Evolutionary conservation across 805 yeast species (phyloP).

Genomic region (Schwanniomyces pseudopolymorphus): DNA sequence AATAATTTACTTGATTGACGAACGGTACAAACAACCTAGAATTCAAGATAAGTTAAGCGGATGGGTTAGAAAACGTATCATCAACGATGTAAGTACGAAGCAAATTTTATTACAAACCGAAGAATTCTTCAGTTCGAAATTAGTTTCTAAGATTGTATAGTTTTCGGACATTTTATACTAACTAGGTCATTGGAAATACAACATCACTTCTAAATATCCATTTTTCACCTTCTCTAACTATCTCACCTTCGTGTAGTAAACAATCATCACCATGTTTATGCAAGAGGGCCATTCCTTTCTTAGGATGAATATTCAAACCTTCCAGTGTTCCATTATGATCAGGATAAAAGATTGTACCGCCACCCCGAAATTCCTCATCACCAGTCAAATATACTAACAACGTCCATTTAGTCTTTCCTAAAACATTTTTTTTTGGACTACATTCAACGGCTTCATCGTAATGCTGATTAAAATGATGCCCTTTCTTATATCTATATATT

Average conservation of each 20-base stretch:
- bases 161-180: neutral
- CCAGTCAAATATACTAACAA: slow-evolving; percentile 57
- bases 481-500: slow-evolving; percentile 52
- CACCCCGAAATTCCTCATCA: slow-evolving; percentile 55
- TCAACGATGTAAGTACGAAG: slow-evolving; percentile 4
- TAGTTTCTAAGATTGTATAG: slow-evolving; percentile 7
- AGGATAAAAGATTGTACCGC: slow-evolving; percentile 56
- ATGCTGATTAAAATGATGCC: slow-evolving; percentile 61
- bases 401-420: slow-evolving; percentile 58
- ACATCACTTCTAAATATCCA: slow-evolving; percentile 67
- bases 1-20: slow-evolving; percentile 67
- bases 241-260: slow-evolving; percentile 56
- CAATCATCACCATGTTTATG: slow-evolving; percentile 71
- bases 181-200: slow-evolving; percentile 18
- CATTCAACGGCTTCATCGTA: slow-evolving; percentile 56
- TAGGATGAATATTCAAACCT: slow-evolving; percentile 44
- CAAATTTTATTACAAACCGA: slow-evolving; percentile 20
- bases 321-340: slow-evolving; percentile 15
- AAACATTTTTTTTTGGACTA: slow-evolving; percentile 14
- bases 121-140: slow-evolving; percentile 26
- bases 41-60: slow-evolving; percentile 63
- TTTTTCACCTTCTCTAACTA: slow-evolving; percentile 52
- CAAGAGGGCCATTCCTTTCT: slow-evolving; percentile 54
- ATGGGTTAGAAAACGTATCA: slow-evolving; percentile 57
- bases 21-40: slow-evolving; percentile 47